Percentiles rank a stretch among this genome's conserved stretches.
Conservation (phyloP, 805 yeast genomes). For the Sporopachydermia quercuum region DNA sequence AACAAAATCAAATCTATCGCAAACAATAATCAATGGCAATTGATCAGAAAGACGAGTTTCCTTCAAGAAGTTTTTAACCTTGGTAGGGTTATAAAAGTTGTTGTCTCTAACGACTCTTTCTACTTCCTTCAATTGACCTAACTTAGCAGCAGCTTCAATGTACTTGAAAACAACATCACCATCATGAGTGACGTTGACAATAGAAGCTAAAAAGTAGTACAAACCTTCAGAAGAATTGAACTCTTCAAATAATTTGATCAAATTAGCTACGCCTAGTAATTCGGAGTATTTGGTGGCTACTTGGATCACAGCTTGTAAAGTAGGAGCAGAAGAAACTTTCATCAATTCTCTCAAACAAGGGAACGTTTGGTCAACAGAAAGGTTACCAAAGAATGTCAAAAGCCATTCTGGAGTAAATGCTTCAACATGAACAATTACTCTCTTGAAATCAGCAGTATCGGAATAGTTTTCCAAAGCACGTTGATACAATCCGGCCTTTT, state of each 20-base stretch:
- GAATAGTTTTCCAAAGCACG: conserved; percentile 95
- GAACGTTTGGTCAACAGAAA: conserved; percentile 86
- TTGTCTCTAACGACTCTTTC: conserved; percentile 93
- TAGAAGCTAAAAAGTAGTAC: conserved; percentile 83
- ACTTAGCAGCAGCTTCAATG: conserved; percentile 83
- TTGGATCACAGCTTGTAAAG: conserved; percentile 86
- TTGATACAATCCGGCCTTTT: conserved; percentile 89
- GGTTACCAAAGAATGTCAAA: conserved; percentile 80
- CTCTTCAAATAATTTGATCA: conserved; percentile 87
- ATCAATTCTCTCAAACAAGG: conserved; percentile 80
- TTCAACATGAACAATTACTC: conserved; percentile 76
- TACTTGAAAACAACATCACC: conserved; percentile 92
- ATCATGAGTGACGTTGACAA: conserved; percentile 87
- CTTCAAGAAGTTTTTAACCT: conserved; percentile 92
- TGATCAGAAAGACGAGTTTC: conserved; percentile 91
- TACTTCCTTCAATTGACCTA: conserved; percentile 84
- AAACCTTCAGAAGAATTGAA: conserved; percentile 86
- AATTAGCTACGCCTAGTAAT: conserved; percentile 68
- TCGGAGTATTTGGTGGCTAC: conserved; percentile 95
- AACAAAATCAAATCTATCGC: conserved; percentile 81
- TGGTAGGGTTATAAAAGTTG: conserved; percentile 89
- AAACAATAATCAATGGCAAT: conserved; percentile 88
- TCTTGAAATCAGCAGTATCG: conserved; percentile 86
- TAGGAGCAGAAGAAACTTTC: conserved; percentile 63
- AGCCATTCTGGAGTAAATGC: conserved; percentile 88